Evolutionary conservation across 768 basidiomycete genomes (phyloP).

Genomic region (Lactarius evosmus): DNA sequence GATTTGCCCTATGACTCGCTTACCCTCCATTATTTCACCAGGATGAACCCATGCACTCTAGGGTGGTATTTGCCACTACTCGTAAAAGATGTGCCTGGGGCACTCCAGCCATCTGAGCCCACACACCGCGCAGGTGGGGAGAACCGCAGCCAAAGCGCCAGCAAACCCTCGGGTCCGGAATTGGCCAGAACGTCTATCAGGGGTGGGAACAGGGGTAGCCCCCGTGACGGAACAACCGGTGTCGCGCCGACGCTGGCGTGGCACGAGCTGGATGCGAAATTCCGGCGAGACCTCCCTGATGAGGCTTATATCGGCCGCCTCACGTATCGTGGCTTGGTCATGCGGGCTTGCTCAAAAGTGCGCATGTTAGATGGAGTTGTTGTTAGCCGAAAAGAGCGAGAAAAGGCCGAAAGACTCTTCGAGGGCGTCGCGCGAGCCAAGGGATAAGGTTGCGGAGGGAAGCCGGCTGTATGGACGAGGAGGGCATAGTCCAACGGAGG

Average conservation of each 20-base stretch:
- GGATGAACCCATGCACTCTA: constrained; percentile 96
- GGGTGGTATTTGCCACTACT: constrained; percentile 93
- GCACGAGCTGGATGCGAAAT: constrained; percentile 78
- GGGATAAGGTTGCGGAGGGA: constrained; percentile 26
- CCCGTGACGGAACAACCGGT: constrained; percentile 25
- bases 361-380: constrained; percentile 82
- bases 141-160: constrained; percentile 26
- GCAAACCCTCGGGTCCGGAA: constrained; percentile 30
- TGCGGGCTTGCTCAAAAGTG: constrained; percentile 67
- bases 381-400: constrained; percentile 78
- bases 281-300: constrained; percentile 88
- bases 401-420: constrained; percentile 72
- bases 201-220: constrained; percentile 33
- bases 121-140: constrained; percentile 22
- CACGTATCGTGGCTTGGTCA: constrained; percentile 85
- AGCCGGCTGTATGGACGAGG: constrained; percentile 11
- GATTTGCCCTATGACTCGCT: constrained; percentile 14
- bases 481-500: constrained; percentile 23
- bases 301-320: constrained; percentile 81
- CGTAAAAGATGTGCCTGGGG: constrained; percentile 63
- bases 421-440: constrained; percentile 47
- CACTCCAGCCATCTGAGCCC: constrained; percentile 57
- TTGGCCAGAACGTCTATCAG: constrained; percentile 28
- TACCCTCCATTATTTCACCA: constrained; percentile 28
- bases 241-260: constrained; percentile 40